Base-by-base conservation (phyloP, 1,284 basidiomycete species). In the Coniferiporia sulphurascens region DNA sequence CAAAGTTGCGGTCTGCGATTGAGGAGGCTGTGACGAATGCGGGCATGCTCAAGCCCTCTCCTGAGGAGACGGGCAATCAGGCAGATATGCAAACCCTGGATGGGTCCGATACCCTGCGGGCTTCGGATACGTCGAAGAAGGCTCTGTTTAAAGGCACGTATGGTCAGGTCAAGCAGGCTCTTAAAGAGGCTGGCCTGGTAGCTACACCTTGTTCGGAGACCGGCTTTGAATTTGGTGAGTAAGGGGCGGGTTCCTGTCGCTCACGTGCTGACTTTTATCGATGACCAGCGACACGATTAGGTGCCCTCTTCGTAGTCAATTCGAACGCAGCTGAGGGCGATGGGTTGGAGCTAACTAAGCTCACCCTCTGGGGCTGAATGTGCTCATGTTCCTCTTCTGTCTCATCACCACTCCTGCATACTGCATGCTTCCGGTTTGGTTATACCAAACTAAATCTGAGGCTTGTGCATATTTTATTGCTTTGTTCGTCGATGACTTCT, bases 121-220 rank as follows among this genome's bases (percentile, higher is more conserved):
- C 43, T 32, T 19, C 27, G 21, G 56, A 63, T 65, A 51, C 66
- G 64, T 57, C 64, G 35, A 70, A 65, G 64, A 61, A 72, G 44
- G 66, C 73, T 8, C 66, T 81, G 55, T 81, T 76, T 66, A 73
- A 73, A 38, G 78, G 78, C 41, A 80, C 79, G 35, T 81, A 78
- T 64, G 78, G 79, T 9, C 79, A 80, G 68, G 68, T 81, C 60
- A 74, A 75, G 68, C 63, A 70, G 36, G 78, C 79, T 12, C 69
- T 80, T 44, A 67, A 73, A 52, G 69, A 65, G 12, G 78, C 76
- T 0, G 78, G 79, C 51, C 69, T 80, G 60, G 71, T 69, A 48
- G 70, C 72, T 17, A 71, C 69, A n/a, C 73, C 73, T 6, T 81
- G 74, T 58, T 61, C 67, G 13, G 76, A 70, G 55, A 68, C 68